These are phyloP conservation scores for Globisporangium carolinianum DNA, from an alignment of 352 stramenopile genomes.

Conservation along the genomic window DNA sequence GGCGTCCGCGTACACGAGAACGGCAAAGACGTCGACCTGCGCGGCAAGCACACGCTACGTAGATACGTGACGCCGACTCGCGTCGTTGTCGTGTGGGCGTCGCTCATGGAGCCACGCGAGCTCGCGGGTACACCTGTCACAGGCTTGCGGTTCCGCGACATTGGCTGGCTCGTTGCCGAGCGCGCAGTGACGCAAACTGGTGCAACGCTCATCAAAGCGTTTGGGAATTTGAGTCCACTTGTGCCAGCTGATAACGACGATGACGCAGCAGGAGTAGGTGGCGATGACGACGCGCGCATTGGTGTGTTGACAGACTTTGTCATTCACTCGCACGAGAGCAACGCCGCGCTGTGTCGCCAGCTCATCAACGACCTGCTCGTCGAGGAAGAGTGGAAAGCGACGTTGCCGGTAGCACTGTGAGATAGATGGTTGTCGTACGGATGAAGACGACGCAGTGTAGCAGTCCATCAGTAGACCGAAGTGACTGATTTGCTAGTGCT, in stretches of 20 bases:
- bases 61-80: conserved; percentile 23
- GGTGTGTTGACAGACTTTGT: conserved; percentile 32
- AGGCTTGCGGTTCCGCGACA: conserved; percentile 27
- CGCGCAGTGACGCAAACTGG: background rate
- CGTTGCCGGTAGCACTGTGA: conserved; percentile 8
- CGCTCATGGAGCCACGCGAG: conserved; percentile 30
- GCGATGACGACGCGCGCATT: conserved; percentile 18
- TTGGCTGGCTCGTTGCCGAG: conserved; percentile 20
- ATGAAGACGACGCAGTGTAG: too few species aligned
- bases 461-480: too few species aligned
- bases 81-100: conserved; percentile 40
- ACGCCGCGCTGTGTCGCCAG: conserved; percentile 19
- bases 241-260: background rate
- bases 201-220: conserved; percentile 8
- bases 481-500: too few species aligned
- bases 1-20: conserved; percentile 5
- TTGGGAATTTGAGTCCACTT: conserved; percentile 6
- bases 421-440: too few species aligned
- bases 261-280: background rate
- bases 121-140: conserved; percentile 22
- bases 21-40: conserved; percentile 24
- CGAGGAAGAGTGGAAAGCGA: conserved; percentile 38
- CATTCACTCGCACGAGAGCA: conserved; percentile 24
- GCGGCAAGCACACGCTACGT: conserved; percentile 35
- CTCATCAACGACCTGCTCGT: conserved; percentile 29